phyloP scores from a whole-genome alignment of 164 flowering plant species.

The Magnolia sinica region DNA sequence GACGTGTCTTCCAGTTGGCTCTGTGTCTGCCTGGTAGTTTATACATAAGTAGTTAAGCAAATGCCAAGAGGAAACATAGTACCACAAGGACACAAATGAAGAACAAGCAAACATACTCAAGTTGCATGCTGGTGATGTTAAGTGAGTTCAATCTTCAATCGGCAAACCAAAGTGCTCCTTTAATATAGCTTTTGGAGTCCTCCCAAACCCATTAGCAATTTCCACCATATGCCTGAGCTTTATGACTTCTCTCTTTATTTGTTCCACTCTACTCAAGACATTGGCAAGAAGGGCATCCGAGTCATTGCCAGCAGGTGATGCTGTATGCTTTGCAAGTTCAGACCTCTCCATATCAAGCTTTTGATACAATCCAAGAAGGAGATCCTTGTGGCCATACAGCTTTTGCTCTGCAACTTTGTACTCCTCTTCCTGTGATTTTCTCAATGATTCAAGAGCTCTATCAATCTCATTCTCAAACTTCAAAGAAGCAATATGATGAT shows the following conservation, averaged over 20 bases:
- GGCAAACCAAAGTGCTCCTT: conserved; percentile 32
- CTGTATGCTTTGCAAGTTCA: conserved; percentile 24
- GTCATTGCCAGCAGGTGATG: not conserved
- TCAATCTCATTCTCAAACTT: conserved; percentile 10
- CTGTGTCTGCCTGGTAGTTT: too few relatives aligned
- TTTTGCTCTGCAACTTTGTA: conserved; percentile 55
- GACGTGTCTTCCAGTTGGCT: too few relatives aligned
- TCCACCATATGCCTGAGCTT: conserved; percentile 54
- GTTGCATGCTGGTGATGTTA: not conserved
- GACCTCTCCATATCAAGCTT: conserved; percentile 52
- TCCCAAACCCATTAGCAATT: conserved; percentile 59
- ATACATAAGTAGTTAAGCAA: too few relatives aligned
- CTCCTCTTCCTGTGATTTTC: conserved; percentile 60
- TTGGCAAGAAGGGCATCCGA: not conserved
- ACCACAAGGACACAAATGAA: too few relatives aligned
- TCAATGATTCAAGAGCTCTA: conserved; percentile 48
- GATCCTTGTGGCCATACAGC: conserved; percentile 51
- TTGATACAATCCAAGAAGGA: conserved; percentile 41
- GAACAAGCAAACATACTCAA: not conserved
- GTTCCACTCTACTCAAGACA: conserved; percentile 34
- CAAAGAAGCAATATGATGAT: conserved; percentile 4
- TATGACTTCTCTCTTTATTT: conserved; percentile 45
- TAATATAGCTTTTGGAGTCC: conserved; percentile 40
- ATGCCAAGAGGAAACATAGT: too few relatives aligned
- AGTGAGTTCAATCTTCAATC: conserved; percentile 22